Percentiles rank a stretch among this genome's conserved stretches.
Evolutionary conservation across 2,329 filamentous ascomycete genomes (phyloP).

Genomic region (Trichoderma sp.): DNA sequence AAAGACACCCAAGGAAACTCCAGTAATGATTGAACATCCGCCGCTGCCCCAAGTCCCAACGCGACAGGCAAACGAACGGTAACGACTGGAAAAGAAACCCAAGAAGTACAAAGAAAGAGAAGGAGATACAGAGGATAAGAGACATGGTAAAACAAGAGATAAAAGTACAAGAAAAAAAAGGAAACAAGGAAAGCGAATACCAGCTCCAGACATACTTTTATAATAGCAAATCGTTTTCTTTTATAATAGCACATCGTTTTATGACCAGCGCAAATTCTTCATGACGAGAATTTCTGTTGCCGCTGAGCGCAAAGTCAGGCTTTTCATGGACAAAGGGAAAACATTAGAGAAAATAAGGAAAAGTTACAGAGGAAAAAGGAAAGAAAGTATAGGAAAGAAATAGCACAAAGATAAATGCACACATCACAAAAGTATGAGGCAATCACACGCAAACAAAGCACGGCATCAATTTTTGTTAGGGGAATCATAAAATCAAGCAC

Average conservation of each 20-base stretch:
- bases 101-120: neutral
- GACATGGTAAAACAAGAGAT: neutral
- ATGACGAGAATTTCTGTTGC: neutral
- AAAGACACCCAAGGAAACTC: neutral
- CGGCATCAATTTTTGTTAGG: constrained; percentile 13
- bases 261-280: neutral
- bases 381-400: neutral
- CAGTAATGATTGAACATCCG: neutral
- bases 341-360: neutral
- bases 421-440: constrained; percentile 13
- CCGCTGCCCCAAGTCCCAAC: neutral
- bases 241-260: neutral
- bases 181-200: neutral
- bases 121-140: neutral
- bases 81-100: neutral
- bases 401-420: neutral
- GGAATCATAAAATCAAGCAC: constrained; percentile 21
- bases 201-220: neutral
- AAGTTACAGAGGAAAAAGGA: neutral
- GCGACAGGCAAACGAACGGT: neutral
- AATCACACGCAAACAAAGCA: constrained; percentile 18
- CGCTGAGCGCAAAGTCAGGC: neutral
- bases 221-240: neutral
- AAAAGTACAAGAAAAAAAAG: neutral
- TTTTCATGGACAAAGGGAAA: neutral